phyloP scores from a whole-genome alignment of 352 stramenopile species.

The Globisporangium perplexum region DNA sequence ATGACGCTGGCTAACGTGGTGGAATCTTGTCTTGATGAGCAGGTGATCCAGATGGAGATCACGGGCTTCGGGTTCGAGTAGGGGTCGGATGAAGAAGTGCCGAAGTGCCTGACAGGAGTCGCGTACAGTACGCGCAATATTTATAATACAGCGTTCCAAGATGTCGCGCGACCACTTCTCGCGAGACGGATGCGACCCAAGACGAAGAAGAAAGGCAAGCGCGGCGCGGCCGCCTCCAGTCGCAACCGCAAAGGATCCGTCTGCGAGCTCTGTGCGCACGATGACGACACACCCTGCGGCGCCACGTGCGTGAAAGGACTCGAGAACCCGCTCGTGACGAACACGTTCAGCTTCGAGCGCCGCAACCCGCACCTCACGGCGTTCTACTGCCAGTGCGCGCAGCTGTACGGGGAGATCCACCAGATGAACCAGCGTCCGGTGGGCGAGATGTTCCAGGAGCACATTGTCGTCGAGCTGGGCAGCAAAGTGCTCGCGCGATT shows the following conservation, averaged over 20 bases:
- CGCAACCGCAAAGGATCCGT: conserved; percentile 6
- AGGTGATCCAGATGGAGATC: conserved; percentile 83
- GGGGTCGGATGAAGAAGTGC: background rate
- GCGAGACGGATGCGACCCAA: conserved; percentile 3
- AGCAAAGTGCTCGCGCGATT: conserved; percentile 20
- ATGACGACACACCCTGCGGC: conserved; percentile 9
- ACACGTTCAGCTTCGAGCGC: conserved; percentile 10
- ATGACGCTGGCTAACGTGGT: conserved; percentile 19
- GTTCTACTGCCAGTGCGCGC: conserved; percentile 32
- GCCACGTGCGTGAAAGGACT: conserved; percentile 7
- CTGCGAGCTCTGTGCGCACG: conserved; percentile 12
- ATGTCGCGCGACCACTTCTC: too few species aligned
- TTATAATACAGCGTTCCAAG: background rate
- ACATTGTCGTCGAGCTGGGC: conserved; percentile 19
- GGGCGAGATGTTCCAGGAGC: conserved; percentile 29
- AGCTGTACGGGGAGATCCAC: conserved; percentile 45
- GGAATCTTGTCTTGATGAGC: conserved; percentile 11
- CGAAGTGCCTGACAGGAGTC: background rate
- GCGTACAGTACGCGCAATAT: background rate
- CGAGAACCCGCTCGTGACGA: conserved; percentile 13
- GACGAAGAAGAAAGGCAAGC: conserved; percentile 10
- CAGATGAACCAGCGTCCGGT: conserved; percentile 9
- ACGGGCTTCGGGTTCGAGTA: conserved; percentile 73
- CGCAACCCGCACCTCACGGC: conserved; percentile 16
- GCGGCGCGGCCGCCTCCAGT: background rate